phyloP scores from a whole-genome alignment of 1,284 basidiomycete species.

The Polyporus tsugae region DNA sequence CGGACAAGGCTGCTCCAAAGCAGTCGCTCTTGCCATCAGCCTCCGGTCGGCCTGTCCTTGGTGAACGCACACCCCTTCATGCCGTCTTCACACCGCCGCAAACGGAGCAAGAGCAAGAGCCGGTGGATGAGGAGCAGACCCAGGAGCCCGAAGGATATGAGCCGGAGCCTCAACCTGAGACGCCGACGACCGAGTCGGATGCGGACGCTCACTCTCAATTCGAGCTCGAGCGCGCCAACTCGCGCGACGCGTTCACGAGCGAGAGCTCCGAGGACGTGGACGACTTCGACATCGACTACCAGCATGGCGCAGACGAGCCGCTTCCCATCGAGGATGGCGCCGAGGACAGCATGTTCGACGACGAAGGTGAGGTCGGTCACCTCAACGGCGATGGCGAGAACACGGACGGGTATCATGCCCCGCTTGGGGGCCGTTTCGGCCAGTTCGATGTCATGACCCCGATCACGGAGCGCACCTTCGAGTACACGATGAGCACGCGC shows the following conservation, averaged over 20 bases:
- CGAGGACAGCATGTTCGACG: slow-evolving; percentile 29
- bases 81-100: slow-evolving; percentile 34
- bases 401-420: slow-evolving; percentile 55
- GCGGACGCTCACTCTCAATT: slow-evolving; percentile 25
- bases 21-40: slow-evolving; percentile 26
- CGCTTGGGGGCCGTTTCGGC: slow-evolving; percentile 78
- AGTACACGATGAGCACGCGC: slow-evolving; percentile 78
- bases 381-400: slow-evolving; percentile 46
- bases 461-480: slow-evolving; percentile 91
- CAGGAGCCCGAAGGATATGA: slow-evolving; percentile 20
- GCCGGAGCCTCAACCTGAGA: slow-evolving; percentile 16
- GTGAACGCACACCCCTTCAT: slow-evolving; percentile 38
- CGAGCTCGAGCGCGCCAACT: slow-evolving; percentile 24
- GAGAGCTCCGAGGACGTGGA: slow-evolving; percentile 32
- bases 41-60: slow-evolving; percentile 29
- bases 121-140: slow-evolving; percentile 22
- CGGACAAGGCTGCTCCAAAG: slow-evolving; percentile 32
- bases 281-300: slow-evolving; percentile 26
- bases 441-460: slow-evolving; percentile 92
- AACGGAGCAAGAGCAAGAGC: slow-evolving; percentile 17
- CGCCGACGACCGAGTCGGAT: slow-evolving; percentile 33
- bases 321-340: slow-evolving; percentile 9
- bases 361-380: neutral
- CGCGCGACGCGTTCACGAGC: slow-evolving; percentile 28
- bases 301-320: slow-evolving; percentile 17